These are phyloP conservation scores for Leccinum boreale DNA, from an alignment of 768 basidiomycete species.

Conservation along the genomic window DNA sequence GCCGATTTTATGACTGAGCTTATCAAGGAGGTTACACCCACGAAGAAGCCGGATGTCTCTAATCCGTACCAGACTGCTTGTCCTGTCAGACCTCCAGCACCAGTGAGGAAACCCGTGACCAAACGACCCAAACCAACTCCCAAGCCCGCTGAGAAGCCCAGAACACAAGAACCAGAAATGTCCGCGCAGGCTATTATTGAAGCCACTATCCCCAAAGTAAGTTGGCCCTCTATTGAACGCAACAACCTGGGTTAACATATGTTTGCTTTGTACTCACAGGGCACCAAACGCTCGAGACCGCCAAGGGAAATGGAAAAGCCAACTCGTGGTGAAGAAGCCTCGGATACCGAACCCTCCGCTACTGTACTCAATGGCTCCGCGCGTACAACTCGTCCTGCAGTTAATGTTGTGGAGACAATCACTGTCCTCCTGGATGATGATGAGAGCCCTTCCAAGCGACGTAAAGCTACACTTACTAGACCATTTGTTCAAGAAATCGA, in stretches of 20 bases:
- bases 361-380: slow-evolving; percentile 16
- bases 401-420: slow-evolving; percentile 33
- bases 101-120: slow-evolving; percentile 37
- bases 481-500: slow-evolving; percentile 28
- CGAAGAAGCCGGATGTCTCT: slow-evolving; percentile 61
- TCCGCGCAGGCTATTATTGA: slow-evolving; percentile 72
- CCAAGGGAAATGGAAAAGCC: slow-evolving; percentile 52
- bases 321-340: slow-evolving; percentile 3
- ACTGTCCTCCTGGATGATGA: slow-evolving; percentile 38
- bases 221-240: slow-evolving; percentile 15
- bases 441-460: slow-evolving; percentile 44
- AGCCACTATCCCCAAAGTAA: slow-evolving; percentile 71
- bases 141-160: slow-evolving; percentile 34
- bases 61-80: slow-evolving; percentile 79
- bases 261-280: slow-evolving; percentile 38
- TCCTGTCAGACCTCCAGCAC: slow-evolving; percentile 52
- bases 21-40: slow-evolving; percentile 67
- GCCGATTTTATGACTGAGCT: slow-evolving; percentile 68
- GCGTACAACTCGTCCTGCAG: not conserved
- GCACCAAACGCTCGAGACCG: slow-evolving; percentile 74
- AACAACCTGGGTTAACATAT: slow-evolving; percentile 7
- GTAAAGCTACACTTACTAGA: slow-evolving; percentile 36
- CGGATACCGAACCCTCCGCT: slow-evolving; percentile 9
- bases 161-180: slow-evolving; percentile 28
- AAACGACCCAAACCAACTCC: slow-evolving; percentile 37